A percentile compares a stretch with the other conserved stretches of the same genome.
These are phyloP conservation scores for Penicillium ucsense DNA, from an alignment of 495 filamentous ascomycete species.

Conservation along the genomic window DNA sequence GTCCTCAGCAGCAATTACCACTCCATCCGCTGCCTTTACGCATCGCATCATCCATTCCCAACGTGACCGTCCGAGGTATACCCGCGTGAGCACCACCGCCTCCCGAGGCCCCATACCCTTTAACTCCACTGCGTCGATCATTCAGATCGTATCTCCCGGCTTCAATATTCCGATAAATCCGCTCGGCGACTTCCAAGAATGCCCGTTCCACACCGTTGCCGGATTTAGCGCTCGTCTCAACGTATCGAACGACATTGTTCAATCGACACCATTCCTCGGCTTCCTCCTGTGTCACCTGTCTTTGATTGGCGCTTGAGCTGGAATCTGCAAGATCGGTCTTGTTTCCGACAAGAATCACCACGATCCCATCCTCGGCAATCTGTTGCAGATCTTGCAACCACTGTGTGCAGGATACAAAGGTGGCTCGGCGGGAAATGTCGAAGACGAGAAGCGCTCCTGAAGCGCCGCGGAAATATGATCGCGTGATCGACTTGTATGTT, in stretches of 20 bases:
- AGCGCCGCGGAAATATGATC: slow-evolving; percentile 90
- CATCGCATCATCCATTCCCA: slow-evolving; percentile 48
- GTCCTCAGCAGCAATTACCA: slow-evolving; percentile 38
- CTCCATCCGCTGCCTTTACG: slow-evolving; percentile 34
- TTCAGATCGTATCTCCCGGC: slow-evolving; percentile 88
- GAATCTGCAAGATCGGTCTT: slow-evolving; percentile 69
- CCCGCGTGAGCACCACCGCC: slow-evolving; percentile 18
- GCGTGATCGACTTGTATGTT: slow-evolving; percentile 90
- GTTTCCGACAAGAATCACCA: slow-evolving; percentile 90
- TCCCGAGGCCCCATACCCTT: slow-evolving; percentile 54
- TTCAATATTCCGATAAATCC: slow-evolving; percentile 93
- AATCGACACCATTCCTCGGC: slow-evolving; percentile 77
- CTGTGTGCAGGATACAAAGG: slow-evolving; percentile 72
- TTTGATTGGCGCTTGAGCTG: slow-evolving; percentile 45
- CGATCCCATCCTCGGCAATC: slow-evolving; percentile 88
- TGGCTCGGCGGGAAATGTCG: slow-evolving; percentile 79
- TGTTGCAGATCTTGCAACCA: slow-evolving; percentile 90
- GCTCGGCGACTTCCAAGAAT: slow-evolving; percentile 84
- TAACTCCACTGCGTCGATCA: slow-evolving; percentile 89
- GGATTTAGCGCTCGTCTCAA: slow-evolving; percentile 92
- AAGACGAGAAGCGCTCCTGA: slow-evolving; percentile 89
- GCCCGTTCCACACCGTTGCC: slow-evolving; percentile 89
- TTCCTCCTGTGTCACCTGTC: slow-evolving; percentile 68
- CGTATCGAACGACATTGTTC: slow-evolving; percentile 79
- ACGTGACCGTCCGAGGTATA: slow-evolving; percentile 42